These are phyloP conservation scores for Solanum pennellii DNA, from an alignment of 257 asterid species.

Conservation along the genomic window DNA sequence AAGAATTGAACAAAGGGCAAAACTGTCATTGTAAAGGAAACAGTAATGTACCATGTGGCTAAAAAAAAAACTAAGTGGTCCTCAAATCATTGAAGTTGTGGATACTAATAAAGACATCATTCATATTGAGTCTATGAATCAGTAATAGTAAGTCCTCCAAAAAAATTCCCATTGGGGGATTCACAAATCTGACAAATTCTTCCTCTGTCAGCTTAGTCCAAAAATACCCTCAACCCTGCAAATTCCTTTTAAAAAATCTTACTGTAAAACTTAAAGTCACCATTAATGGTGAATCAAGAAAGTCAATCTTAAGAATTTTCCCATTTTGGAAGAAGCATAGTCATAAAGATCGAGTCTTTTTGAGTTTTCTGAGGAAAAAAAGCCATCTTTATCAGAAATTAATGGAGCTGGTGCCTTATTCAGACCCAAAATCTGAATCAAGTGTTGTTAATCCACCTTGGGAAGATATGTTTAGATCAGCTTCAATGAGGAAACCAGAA, in stretches of 20 bases:
- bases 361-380: background rate
- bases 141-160: background rate
- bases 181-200: background rate
- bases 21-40: background rate
- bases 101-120: background rate
- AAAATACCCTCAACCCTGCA: background rate
- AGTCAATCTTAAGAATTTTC: background rate
- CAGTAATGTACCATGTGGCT: background rate
- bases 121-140: background rate
- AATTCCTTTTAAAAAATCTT: background rate
- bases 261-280: background rate
- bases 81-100: background rate
- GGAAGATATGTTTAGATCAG: constrained; percentile 98
- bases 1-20: background rate
- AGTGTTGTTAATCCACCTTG: constrained; percentile 44
- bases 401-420: constrained; percentile 52
- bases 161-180: background rate
- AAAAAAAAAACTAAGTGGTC: background rate
- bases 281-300: background rate
- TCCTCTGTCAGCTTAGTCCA: background rate
- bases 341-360: background rate
- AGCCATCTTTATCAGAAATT: background rate
- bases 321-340: background rate
- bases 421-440: constrained; percentile 50
- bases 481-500: constrained; percentile 71